These are phyloP conservation scores for Russula virescens DNA, from an alignment of 768 basidiomycete genomes.

Conservation along the genomic window DNA sequence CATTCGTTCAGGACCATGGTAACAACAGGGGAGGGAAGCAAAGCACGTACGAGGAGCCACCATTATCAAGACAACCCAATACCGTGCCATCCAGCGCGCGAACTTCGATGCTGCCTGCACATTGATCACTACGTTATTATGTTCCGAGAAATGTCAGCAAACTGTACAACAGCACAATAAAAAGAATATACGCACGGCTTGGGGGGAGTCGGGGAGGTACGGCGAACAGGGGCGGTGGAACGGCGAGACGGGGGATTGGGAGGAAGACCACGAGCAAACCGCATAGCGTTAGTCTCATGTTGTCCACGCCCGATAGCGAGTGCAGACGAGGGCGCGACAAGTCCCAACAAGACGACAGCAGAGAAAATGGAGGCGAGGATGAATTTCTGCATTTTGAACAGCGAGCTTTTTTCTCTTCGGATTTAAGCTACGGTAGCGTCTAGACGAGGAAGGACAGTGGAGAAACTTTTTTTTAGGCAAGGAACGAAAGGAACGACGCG, in stretches of 20 bases:
- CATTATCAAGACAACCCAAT: not conserved
- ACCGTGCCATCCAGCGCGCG: not conserved
- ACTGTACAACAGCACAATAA: too few species aligned
- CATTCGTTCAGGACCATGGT: not conserved
- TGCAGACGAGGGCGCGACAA: not conserved
- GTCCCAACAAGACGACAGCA: conserved; percentile 1
- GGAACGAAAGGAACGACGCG: not conserved
- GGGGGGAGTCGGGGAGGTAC: not conserved
- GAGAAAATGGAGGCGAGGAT: conserved; percentile 3
- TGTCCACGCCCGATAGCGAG: not conserved
- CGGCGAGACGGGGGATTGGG: conserved; percentile 1
- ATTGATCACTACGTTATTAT: not conserved
- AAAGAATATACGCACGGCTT: too few species aligned
- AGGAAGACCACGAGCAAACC: conserved; percentile 1
- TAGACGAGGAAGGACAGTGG: not conserved
- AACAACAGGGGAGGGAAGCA: not conserved
- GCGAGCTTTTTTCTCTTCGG: not conserved
- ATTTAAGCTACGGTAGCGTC: not conserved
- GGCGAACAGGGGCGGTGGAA: not conserved
- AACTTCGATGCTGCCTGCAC: not conserved
- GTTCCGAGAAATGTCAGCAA: too few species aligned
- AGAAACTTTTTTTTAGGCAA: not conserved
- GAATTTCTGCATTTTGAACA: not conserved
- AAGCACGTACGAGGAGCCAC: not conserved
- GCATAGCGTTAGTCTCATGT: not conserved